phyloP scores from a whole-genome alignment of 208 protist genomes.

The Crithidia fasciculata region DNA sequence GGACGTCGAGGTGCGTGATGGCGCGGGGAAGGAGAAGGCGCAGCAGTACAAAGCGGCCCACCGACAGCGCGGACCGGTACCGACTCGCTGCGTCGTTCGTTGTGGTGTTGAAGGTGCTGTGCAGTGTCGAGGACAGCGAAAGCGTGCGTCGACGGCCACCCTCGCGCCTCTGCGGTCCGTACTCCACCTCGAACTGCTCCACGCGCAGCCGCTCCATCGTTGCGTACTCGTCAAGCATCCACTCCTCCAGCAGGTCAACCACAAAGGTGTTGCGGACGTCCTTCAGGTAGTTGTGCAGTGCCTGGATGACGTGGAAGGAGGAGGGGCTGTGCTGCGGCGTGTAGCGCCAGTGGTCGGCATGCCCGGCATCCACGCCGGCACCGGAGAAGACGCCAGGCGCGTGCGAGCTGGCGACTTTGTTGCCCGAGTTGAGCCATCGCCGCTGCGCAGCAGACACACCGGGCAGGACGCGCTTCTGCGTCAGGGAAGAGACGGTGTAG shows the following conservation, averaged over 20 bases:
- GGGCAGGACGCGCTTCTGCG: constrained; percentile 42
- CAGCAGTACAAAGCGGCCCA: constrained; percentile 66
- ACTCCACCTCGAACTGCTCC: constrained; percentile 26
- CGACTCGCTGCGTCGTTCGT: background rate
- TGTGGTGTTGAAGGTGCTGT: constrained; percentile 6
- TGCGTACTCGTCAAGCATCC: constrained; percentile 44
- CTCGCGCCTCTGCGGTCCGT: background rate
- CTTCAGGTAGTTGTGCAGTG: constrained; percentile 49
- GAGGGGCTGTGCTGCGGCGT: constrained; percentile 46
- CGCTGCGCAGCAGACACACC: constrained; percentile 31
- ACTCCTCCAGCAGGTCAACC: constrained; percentile 39
- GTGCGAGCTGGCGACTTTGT: constrained; percentile 5
- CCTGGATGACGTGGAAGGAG: constrained; percentile 50
- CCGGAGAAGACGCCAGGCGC: constrained; percentile 3
- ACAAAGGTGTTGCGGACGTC: constrained; percentile 35
- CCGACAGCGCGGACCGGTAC: constrained; percentile 25
- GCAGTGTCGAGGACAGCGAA: constrained; percentile 9
- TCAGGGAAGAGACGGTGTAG: constrained; percentile 62
- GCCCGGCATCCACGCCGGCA: background rate
- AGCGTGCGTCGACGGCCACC: background rate
- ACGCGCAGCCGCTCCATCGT: constrained; percentile 17
- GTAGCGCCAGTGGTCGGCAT: constrained; percentile 28
- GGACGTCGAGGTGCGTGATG: constrained; percentile 27
- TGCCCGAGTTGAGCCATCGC: constrained; percentile 28
- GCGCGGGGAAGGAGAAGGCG: constrained; percentile 55